A percentile compares a stretch with the other conserved stretches of the same genome.
Conservation (phyloP, 768 basidiomycete species). For the Termitomyces sp. region DNA sequence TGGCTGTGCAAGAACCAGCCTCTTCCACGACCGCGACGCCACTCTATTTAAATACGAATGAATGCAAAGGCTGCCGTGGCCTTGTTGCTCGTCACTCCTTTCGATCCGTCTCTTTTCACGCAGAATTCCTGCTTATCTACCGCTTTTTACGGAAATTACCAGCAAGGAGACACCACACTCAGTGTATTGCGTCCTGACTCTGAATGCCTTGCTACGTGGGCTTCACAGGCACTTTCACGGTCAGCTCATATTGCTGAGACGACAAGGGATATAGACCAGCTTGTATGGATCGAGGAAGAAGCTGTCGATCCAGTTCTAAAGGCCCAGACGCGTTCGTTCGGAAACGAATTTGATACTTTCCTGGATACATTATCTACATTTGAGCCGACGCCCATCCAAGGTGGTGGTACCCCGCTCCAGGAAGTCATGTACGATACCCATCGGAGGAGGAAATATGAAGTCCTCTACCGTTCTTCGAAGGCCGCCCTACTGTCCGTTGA, state of each 20-base stretch:
- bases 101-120: slow-evolving; percentile 34
- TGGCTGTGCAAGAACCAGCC: slow-evolving; percentile 17
- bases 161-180: slow-evolving; percentile 32
- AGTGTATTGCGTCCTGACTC: slow-evolving; percentile 45
- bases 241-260: slow-evolving; percentile 25
- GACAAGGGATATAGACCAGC: slow-evolving; percentile 29
- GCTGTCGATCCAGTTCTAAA: slow-evolving; percentile 45
- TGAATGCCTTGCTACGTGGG: slow-evolving; percentile 36
- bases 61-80: slow-evolving; percentile 19
- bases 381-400: background rate
- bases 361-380: slow-evolving; percentile 22
- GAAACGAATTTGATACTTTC: slow-evolving; percentile 32
- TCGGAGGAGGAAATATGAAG: slow-evolving; percentile 18
- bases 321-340: slow-evolving; percentile 23
- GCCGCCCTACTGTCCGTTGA: slow-evolving; percentile 52
- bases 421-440: slow-evolving; percentile 15
- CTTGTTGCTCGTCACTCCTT: slow-evolving; percentile 43
- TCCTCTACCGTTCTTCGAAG: slow-evolving; percentile 40
- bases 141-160: slow-evolving; percentile 56
- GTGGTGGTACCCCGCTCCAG: slow-evolving; percentile 10
- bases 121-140: slow-evolving; percentile 42
- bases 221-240: slow-evolving; percentile 21
- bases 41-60: background rate
- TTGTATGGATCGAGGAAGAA: slow-evolving; percentile 61
- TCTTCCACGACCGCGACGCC: background rate